Evolutionary conservation across 2,329 filamentous ascomycete species (phyloP).

Genomic region (Microsporum canis): DNA sequence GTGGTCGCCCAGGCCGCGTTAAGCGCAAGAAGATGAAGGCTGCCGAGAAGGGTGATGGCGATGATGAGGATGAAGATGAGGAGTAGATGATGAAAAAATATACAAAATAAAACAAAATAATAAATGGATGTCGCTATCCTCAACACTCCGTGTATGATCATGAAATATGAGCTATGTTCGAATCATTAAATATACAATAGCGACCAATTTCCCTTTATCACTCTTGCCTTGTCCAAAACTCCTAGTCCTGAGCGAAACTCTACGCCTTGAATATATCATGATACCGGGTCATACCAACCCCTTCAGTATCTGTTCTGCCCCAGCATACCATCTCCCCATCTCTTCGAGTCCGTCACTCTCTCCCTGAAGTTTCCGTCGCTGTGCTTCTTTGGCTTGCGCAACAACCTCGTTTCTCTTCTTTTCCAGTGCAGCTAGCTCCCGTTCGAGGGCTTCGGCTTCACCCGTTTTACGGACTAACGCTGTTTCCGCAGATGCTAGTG

Average conservation of each 20-base stretch:
- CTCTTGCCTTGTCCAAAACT: neutral
- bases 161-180: constrained; percentile 1
- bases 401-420: constrained; percentile 35
- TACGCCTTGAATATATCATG: neutral
- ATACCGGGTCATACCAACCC: constrained; percentile 17
- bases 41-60: constrained; percentile 56
- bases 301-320: constrained; percentile 32
- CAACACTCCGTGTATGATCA: constrained; percentile 4
- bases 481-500: constrained; percentile 35
- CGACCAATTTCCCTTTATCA: constrained; percentile 1
- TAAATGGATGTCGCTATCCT: constrained; percentile 6
- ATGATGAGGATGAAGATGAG: constrained; percentile 44
- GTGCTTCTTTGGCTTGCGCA: constrained; percentile 38
- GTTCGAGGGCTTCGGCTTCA: constrained; percentile 36
- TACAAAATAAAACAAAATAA: constrained; percentile 4
- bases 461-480: constrained; percentile 33
- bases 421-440: constrained; percentile 33
- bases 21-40: constrained; percentile 99
- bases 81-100: constrained; percentile 4
- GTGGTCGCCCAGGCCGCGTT: constrained; percentile 92
- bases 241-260: neutral
- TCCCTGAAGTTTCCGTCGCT: constrained; percentile 33
- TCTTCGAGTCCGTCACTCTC: constrained; percentile 38
- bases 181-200: constrained; percentile 4
- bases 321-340: constrained; percentile 37